Evolutionary conservation across 768 basidiomycete genomes (phyloP), one percentile per base, ranked within the genome.

Genomic region (Boletales sp.): DNA sequence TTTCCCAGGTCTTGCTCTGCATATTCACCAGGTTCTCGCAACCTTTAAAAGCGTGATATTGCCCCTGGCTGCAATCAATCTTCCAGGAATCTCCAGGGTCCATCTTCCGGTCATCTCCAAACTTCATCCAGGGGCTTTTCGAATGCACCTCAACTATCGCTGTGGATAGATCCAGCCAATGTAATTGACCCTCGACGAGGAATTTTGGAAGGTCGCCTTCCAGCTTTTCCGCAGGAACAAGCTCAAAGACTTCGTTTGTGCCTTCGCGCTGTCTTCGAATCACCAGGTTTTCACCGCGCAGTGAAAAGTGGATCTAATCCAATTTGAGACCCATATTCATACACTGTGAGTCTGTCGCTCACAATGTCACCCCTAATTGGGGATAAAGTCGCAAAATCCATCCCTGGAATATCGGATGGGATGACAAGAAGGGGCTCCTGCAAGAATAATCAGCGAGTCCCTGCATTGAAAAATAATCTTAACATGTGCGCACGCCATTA

Each of bases 81-180:
- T n/a, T n/a, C n/a, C n/a, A n/a, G n/a, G n/a, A n/a, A n/a, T n/a
- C n/a, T n/a, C 6, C 15, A 36, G 19, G 44, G n/a, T n/a, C n/a
- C n/a, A n/a, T n/a, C n/a, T n/a, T n/a, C n/a, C n/a, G n/a, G n/a
- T n/a, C n/a, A n/a, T n/a, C n/a, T n/a, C n/a, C n/a, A n/a, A n/a
- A n/a, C 35, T 8, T 44, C 19, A 14, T 44, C 44, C 44, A 34
- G 36, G 2, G 46, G 28, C 4, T 25, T 25, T n/a, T 37, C 56
- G 10, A 48, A 56, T 8, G 48, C 21, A 8, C 43, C 38, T 48
- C 11, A 30, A 32, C 19, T n/a, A 14, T 19, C 7, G 17, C 19
- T 0, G 45, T 55, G 9, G 37, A 11, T 1, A 61, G 36, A 35
- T 63, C 50, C 25, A 61, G 49, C 63, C 61, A 65, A 38, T 63